phyloP scores from a whole-genome alignment of 1,284 basidiomycete species.

The Puccinia brachypodii region DNA sequence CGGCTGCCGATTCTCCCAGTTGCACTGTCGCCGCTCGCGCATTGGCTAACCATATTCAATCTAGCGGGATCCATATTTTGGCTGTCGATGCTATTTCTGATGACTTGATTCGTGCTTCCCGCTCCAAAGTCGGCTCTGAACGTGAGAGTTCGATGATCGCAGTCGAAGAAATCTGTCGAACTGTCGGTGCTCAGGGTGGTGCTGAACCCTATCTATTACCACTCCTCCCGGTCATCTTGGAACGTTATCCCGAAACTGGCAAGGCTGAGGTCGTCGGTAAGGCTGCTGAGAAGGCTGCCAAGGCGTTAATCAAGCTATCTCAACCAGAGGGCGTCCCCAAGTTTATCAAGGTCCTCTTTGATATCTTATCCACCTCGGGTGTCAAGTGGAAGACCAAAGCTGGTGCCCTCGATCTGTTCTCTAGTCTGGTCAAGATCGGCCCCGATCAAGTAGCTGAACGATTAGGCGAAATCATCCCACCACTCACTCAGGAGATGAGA shows the following conservation, averaged over 20 bases:
- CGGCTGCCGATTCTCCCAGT: slow-evolving; percentile 51
- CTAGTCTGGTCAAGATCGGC: slow-evolving; percentile 52
- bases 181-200: slow-evolving; percentile 70
- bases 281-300: slow-evolving; percentile 79
- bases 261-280: slow-evolving; percentile 68
- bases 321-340: slow-evolving; percentile 73
- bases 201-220: slow-evolving; percentile 78
- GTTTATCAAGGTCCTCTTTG: slow-evolving; percentile 72
- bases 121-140: slow-evolving; percentile 88
- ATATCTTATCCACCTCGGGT: slow-evolving; percentile 66
- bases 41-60: slow-evolving; percentile 57
- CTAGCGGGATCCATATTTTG: slow-evolving; percentile 56
- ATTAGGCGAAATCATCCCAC: slow-evolving; percentile 78
- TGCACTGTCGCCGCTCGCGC: slow-evolving; percentile 56
- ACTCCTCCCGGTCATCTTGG: slow-evolving; percentile 75
- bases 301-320: slow-evolving; percentile 80
- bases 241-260: slow-evolving; percentile 90
- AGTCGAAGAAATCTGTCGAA: slow-evolving; percentile 58
- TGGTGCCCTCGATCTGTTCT: slow-evolving; percentile 72
- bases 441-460: slow-evolving; percentile 81
- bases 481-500: slow-evolving; percentile 88
- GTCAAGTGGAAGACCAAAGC: slow-evolving; percentile 97
- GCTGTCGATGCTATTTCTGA: slow-evolving; percentile 57
- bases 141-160: slow-evolving; percentile 86
- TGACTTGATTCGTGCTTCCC: slow-evolving; percentile 62